Percentiles rank a stretch among this genome's conserved stretches.
phyloP scores from a whole-genome alignment of 495 filamentous ascomycete species.

The Elaphomyces granulatus region DNA sequence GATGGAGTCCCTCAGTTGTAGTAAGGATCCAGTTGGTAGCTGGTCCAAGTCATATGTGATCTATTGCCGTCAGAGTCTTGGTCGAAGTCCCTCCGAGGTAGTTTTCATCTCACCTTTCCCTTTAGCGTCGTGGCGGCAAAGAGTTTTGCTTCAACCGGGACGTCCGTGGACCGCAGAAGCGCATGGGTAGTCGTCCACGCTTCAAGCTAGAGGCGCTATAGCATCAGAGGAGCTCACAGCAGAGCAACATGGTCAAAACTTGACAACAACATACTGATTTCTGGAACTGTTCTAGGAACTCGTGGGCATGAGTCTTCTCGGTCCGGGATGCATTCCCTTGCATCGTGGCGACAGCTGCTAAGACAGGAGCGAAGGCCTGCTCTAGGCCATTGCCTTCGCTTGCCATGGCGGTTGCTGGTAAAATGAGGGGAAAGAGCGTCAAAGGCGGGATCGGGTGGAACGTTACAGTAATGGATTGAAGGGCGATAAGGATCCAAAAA shows the following conservation, averaged over 20 bases:
- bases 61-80: conserved; percentile 31
- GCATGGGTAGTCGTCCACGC: conserved; percentile 82
- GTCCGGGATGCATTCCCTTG: conserved; percentile 63
- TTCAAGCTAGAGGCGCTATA: conserved; percentile 41
- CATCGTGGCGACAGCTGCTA: conserved; percentile 83
- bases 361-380: conserved; percentile 68
- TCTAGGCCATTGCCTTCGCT: conserved; percentile 42
- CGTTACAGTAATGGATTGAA: too few relatives aligned
- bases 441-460: too few relatives aligned
- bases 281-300: conserved; percentile 90
- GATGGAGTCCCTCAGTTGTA: conserved; percentile 66
- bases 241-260: conserved; percentile 1
- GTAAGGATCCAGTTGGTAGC: conserved; percentile 58
- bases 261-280: conserved; percentile 63
- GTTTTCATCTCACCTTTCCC: conserved; percentile 63
- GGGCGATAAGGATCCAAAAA: too few relatives aligned
- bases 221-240: conserved; percentile 4
- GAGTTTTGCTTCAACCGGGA: conserved; percentile 69
- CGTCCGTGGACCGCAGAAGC: conserved; percentile 60
- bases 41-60: conserved; percentile 78
- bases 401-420: conserved; percentile 45
- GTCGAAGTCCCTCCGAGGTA: conserved; percentile 4
- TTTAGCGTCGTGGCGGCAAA: conserved; percentile 96
- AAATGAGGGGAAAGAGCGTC: conserved; percentile 7
- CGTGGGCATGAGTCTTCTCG: conserved; percentile 78